Base-by-base conservation (phyloP, 306 rosid species). In the Dryas alaskensis region DNA sequence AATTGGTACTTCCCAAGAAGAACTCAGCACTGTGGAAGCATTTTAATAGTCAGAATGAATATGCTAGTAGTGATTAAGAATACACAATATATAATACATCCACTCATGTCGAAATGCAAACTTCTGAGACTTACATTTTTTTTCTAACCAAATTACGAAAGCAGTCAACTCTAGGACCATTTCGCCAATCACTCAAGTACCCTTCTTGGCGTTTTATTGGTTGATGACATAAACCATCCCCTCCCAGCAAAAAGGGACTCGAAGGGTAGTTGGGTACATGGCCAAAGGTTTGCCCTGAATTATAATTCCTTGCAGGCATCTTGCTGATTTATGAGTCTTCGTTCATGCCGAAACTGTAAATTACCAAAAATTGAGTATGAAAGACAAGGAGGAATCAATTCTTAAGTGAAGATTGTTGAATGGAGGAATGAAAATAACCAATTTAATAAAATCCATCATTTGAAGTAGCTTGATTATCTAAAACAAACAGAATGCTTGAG, bases 101-200 rank as follows among this genome's bases (percentile, higher is more conserved):
- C 12, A 19, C 25, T 51, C 10, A 12, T 1, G 13, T 55, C 43
- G 45, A 52, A 12, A 3, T 14, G 10, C 16, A 51, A 49, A 19
- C 44, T 49, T 16, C 9, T 6, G 45, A 50, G 45, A 75, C 89
- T 86, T 71, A 86, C 90, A 83, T 76, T 39, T 46, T 42, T 2
- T 27, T 50, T 48, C 72, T 61, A 10, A 79, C 73, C 39, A 11
- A 57, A 55, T 43, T 0, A 40, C 83, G 81, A n/a, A 5, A 0
- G 46, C 8, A 1, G 52, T 0, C 3, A 9, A 83, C 48, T 69
- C 68, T 22, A 2, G 72, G 54, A 73, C 51, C 67, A 10, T 66
- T 59, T 6, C 61, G 77, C 89, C 87, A 86, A 55, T 75, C 78
- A 8, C 42, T 43, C 19, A 37, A 74, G 78, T 9, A 14, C 10